phyloP scores from a whole-genome alignment of 2,329 filamentous ascomycete species.

The Tricladium varicosporioides region DNA sequence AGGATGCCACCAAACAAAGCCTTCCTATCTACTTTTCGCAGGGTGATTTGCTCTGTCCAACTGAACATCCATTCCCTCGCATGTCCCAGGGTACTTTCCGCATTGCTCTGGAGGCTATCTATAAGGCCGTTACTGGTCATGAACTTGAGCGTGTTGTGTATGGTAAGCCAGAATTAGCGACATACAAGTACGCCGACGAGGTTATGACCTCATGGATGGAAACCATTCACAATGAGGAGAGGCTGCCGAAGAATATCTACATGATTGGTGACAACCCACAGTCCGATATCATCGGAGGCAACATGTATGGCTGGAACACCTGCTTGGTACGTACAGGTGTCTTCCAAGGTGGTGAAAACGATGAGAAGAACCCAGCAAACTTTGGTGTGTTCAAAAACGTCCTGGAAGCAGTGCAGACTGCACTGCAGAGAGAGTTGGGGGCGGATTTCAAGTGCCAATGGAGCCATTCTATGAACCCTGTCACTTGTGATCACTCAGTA shows the following conservation, averaged over 20 bases:
- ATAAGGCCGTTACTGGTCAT: conserved; percentile 65
- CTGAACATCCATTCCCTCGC: conserved; percentile 62
- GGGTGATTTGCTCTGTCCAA: conserved; percentile 63
- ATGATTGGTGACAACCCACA: conserved; percentile 76
- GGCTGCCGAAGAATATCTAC: conserved; percentile 67
- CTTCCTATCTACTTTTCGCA: conserved; percentile 75
- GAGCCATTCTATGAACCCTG: conserved; percentile 68
- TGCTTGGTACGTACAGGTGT: conserved; percentile 76
- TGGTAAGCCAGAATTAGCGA: conserved; percentile 71
- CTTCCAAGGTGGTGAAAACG: conserved; percentile 74
- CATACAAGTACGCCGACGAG: conserved; percentile 78
- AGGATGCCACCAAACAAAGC: conserved; percentile 62
- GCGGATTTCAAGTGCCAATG: conserved; percentile 72
- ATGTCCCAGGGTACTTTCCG: conserved; percentile 76
- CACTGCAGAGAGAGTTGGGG: conserved; percentile 68
- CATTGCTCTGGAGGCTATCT: conserved; percentile 71
- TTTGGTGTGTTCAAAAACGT: conserved; percentile 76
- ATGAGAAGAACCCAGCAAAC: conserved; percentile 72
- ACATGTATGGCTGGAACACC: conserved; percentile 82
- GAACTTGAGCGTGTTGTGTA: conserved; percentile 75
- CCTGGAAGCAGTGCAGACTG: conserved; percentile 66
- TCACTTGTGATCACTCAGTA: conserved; percentile 50
- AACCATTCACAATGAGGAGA: conserved; percentile 69
- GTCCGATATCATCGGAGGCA: conserved; percentile 72
- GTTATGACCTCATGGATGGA: conserved; percentile 74